These are phyloP conservation scores for Solanum gandarillasii DNA, from an alignment of 257 asterid species.

Conservation along the genomic window DNA sequence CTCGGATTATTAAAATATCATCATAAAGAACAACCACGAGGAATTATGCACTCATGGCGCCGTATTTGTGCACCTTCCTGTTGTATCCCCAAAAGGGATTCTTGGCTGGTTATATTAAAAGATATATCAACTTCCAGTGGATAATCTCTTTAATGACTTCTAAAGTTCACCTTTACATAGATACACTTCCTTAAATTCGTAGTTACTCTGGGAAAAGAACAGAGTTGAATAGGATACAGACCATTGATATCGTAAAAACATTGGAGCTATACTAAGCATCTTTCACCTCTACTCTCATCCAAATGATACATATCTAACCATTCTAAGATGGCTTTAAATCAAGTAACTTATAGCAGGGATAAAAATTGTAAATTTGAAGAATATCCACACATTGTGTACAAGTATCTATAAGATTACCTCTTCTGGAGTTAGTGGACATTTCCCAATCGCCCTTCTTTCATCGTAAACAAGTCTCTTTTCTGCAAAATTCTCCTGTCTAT, in stretches of 20 bases:
- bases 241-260: neutral
- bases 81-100: neutral
- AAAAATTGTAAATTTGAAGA: neutral
- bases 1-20: neutral
- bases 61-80: neutral
- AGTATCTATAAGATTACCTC: slow-evolving; percentile 41
- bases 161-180: neutral
- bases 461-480: slow-evolving; percentile 63
- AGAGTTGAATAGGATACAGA: neutral
- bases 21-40: neutral
- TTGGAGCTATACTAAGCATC: neutral
- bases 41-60: neutral
- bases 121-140: neutral
- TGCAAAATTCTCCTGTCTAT: slow-evolving; percentile 74
- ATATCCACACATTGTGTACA: neutral
- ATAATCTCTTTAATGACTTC: neutral
- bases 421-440: slow-evolving; percentile 96
- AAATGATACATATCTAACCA: neutral
- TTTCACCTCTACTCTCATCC: neutral
- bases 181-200: neutral
- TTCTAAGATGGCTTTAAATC: neutral
- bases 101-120: neutral
- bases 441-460: slow-evolving; percentile 96
- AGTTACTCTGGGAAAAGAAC: neutral
- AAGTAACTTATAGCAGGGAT: neutral